These are phyloP conservation scores for Glycine tomentella DNA, from an alignment of 306 rosid species.

Conservation along the genomic window DNA sequence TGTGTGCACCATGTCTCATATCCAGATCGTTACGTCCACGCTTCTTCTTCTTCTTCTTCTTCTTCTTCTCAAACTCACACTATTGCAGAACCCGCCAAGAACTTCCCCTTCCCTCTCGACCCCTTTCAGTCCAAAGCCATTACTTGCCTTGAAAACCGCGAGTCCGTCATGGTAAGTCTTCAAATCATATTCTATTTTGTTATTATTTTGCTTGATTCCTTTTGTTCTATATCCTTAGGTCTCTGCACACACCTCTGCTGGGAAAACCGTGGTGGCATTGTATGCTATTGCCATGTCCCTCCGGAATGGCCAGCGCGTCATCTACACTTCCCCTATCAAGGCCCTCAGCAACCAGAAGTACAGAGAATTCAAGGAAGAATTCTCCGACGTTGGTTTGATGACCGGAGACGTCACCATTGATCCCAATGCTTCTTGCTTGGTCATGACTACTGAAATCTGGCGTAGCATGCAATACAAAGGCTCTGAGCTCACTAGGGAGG, in stretches of 20 bases:
- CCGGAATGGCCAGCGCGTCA: slow-evolving; percentile 79
- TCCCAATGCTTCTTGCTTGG: slow-evolving; percentile 95
- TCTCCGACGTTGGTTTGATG: slow-evolving; percentile 97
- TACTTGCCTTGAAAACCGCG: slow-evolving; percentile 71
- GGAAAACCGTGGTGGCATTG: slow-evolving; percentile 87
- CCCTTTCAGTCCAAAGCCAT: slow-evolving; percentile 89
- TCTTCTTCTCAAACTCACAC: not conserved
- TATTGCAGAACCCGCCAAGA: slow-evolving; percentile 65
- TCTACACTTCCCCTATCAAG: slow-evolving; percentile 95
- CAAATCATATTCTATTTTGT: too few species aligned
- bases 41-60: too few species aligned
- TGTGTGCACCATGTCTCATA: slow-evolving; percentile 84
- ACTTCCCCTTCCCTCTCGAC: slow-evolving; percentile 83
- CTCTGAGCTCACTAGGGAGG: slow-evolving; percentile 87
- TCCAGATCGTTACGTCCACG: slow-evolving; percentile 63
- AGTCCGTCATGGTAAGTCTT: slow-evolving; percentile 74
- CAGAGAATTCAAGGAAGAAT: slow-evolving; percentile 89
- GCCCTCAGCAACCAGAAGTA: slow-evolving; percentile 97
- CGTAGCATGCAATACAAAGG: slow-evolving; percentile 99
- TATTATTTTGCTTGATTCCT: too few species aligned
- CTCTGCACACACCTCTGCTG: slow-evolving; percentile 98
- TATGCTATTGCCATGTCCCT: slow-evolving; percentile 97
- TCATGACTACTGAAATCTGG: slow-evolving; percentile 98
- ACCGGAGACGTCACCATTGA: slow-evolving; percentile 96
- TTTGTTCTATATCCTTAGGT: slow-evolving; percentile 51